Evolutionary conservation across 805 yeast species (phyloP).

Genomic region (Clavispora fructus): DNA sequence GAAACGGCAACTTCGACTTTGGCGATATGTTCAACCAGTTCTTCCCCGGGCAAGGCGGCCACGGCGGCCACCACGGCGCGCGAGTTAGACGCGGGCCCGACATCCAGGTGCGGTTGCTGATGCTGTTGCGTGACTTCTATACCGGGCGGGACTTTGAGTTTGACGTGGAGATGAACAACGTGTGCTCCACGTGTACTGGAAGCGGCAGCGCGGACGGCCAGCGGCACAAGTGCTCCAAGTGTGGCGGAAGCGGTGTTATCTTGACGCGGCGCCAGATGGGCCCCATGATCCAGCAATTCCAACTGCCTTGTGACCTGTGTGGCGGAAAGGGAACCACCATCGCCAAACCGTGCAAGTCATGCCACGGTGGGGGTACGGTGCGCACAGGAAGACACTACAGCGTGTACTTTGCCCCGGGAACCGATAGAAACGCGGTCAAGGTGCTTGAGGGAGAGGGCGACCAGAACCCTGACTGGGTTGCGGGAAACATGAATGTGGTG

Average conservation of each 20-base stretch:
- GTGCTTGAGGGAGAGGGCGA: conserved; percentile 75
- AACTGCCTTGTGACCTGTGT: conserved; percentile 75
- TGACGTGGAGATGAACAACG: conserved; percentile 60
- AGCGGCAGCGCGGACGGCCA: conserved; percentile 80
- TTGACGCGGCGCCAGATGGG: conserved; percentile 70
- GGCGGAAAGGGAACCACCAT: conserved; percentile 70
- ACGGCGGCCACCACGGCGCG: conserved; percentile 26
- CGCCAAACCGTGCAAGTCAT: conserved; percentile 56
- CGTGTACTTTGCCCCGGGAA: conserved; percentile 66
- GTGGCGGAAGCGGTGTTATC: conserved; percentile 73
- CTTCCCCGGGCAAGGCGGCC: conserved; percentile 33
- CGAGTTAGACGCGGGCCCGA: conserved; percentile 53
- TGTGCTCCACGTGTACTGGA: conserved; percentile 77
- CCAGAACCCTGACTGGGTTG: conserved; percentile 70
- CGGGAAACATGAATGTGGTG: conserved; percentile 74
- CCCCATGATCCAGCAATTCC: conserved; percentile 85
- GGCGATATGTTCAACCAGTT: conserved; percentile 62
- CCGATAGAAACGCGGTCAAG: conserved; percentile 53
- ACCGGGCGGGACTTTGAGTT: conserved; percentile 63
- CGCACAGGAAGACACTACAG: conserved; percentile 52
- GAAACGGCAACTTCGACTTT: conserved; percentile 32
- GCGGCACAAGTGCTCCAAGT: conserved; percentile 56
- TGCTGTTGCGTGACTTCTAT: conserved; percentile 63
- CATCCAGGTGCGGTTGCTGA: conserved; percentile 49
- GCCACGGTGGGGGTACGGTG: conserved; percentile 67